Percentiles rank a stretch among this genome's conserved stretches.
Conservation (phyloP, 306 rosid genomes). For the Dryas alaskensis region DNA sequence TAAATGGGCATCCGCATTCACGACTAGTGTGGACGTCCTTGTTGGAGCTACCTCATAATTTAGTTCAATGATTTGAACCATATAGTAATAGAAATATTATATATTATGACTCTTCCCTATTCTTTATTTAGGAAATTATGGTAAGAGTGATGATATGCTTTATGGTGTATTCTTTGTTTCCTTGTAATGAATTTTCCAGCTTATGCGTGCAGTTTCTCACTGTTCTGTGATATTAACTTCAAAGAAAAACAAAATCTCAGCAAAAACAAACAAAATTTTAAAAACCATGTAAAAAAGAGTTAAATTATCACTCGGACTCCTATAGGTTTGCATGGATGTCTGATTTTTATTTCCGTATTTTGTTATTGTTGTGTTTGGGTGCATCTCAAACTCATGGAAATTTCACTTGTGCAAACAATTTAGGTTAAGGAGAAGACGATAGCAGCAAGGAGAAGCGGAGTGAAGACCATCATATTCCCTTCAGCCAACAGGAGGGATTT, state of each 20-base stretch:
- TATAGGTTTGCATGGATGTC: background rate
- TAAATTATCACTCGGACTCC: background rate
- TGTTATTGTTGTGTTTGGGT: background rate
- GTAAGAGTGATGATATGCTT: background rate
- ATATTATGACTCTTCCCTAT: background rate
- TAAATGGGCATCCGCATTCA: too few species aligned
- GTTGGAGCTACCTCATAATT: too few species aligned
- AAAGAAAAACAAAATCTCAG: background rate
- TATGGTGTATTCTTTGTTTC: background rate
- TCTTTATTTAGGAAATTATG: background rate
- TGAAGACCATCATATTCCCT: constrained; percentile 84
- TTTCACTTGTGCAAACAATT: constrained; percentile 28
- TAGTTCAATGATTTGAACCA: too few species aligned
- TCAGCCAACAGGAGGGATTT: constrained; percentile 86
- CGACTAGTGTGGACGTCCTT: too few species aligned
- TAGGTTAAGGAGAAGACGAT: constrained; percentile 98
- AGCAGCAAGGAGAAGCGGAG: constrained; percentile 85
- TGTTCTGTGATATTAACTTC: background rate
- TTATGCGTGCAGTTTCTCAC: background rate
- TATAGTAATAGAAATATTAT: background rate
- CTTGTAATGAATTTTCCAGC: background rate
- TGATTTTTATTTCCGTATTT: background rate
- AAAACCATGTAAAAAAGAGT: background rate
- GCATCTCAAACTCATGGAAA: constrained; percentile 19
- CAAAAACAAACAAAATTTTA: too few species aligned